A percentile compares a stretch with the other conserved stretches of the same genome.
Conservation (phyloP, 345 rosid genomes). For the Aquilaria malaccensis region DNA sequence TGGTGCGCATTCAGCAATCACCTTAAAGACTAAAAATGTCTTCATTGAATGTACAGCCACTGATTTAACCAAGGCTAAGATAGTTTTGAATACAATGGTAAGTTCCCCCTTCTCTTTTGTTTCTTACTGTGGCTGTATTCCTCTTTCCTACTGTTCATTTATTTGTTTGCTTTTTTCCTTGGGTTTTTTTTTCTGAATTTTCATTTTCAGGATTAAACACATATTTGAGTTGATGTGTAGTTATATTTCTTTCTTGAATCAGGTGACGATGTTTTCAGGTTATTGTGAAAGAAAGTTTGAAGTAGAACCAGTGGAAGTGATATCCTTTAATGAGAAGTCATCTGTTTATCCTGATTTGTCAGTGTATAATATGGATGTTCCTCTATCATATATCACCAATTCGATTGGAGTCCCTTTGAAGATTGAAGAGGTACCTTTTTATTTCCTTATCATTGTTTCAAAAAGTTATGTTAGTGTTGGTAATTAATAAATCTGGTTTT, state of each 20-base stretch:
- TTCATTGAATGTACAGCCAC: constrained; percentile 95
- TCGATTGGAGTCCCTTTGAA: constrained; percentile 69
- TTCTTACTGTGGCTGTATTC: not conserved
- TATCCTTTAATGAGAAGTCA: constrained; percentile 52
- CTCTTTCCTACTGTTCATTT: not conserved
- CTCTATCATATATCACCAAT: constrained; percentile 65
- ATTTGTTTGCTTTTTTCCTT: constrained; percentile 7
- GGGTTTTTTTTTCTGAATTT: constrained; percentile 1
- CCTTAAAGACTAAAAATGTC: constrained; percentile 84
- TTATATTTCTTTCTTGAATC: constrained; percentile 15
- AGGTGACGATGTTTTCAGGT: constrained; percentile 76
- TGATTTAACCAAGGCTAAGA: constrained; percentile 89
- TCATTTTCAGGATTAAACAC: no score
- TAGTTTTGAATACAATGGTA: constrained; percentile 91
- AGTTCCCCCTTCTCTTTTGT: not conserved
- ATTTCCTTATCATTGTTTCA: no score
- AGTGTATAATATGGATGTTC: constrained; percentile 67
- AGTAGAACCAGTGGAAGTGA: constrained; percentile 92
- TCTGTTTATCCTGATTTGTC: constrained; percentile 69
- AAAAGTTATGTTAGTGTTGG: no score
- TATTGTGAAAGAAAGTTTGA: constrained; percentile 71
- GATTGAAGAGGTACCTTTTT: constrained; percentile 58
- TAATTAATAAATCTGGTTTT: no score
- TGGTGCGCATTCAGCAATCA: constrained; percentile 92
- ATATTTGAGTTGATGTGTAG: not conserved